Evolutionary conservation across 371 early-diverging fungal species (phyloP).

Genomic region (Rhizomucor miehei): DNA sequence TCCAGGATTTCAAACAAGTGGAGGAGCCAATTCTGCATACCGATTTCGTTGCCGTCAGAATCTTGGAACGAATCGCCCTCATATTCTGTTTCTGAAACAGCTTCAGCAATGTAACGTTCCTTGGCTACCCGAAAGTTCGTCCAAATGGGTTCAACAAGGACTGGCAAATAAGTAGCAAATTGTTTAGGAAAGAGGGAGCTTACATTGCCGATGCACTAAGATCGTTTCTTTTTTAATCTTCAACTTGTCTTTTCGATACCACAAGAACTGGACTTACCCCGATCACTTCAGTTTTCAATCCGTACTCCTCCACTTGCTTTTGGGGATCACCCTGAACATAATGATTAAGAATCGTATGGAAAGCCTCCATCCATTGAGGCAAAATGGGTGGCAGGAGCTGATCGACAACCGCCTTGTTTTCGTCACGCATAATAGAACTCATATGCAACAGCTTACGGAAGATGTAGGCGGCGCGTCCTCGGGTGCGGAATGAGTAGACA

Average conservation of each 20-base stretch:
- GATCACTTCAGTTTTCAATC: slow-evolving; percentile 70
- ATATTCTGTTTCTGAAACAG: slow-evolving; percentile 56
- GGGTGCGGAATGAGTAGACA: slow-evolving; percentile 65
- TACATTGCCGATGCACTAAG: slow-evolving; percentile 59
- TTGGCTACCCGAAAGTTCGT: slow-evolving; percentile 56
- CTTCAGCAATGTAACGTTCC: slow-evolving; percentile 53
- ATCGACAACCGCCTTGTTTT: slow-evolving; percentile 67
- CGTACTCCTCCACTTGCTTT: slow-evolving; percentile 57
- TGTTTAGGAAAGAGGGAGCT: slow-evolving; percentile 61
- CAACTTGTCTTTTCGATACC: background rate
- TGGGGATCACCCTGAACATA: slow-evolving; percentile 47
- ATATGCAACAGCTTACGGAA: slow-evolving; percentile 84
- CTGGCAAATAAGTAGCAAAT: slow-evolving; percentile 45
- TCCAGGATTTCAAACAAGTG: slow-evolving; percentile 70
- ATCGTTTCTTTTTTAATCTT: background rate
- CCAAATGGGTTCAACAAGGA: slow-evolving; percentile 66
- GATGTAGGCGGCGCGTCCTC: slow-evolving; percentile 77
- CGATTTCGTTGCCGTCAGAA: slow-evolving; percentile 75
- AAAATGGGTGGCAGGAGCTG: slow-evolving; percentile 73
- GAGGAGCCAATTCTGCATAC: slow-evolving; percentile 70
- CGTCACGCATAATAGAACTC: slow-evolving; percentile 73
- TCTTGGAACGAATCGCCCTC: slow-evolving; percentile 60
- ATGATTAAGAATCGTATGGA: slow-evolving; percentile 60
- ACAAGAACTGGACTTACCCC: slow-evolving; percentile 35
- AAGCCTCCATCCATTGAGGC: slow-evolving; percentile 75